Percentiles rank a stretch among this genome's conserved stretches.
Evolutionary conservation across 768 basidiomycete genomes (phyloP).

Genomic region (Neoboletus brunneissimus): DNA sequence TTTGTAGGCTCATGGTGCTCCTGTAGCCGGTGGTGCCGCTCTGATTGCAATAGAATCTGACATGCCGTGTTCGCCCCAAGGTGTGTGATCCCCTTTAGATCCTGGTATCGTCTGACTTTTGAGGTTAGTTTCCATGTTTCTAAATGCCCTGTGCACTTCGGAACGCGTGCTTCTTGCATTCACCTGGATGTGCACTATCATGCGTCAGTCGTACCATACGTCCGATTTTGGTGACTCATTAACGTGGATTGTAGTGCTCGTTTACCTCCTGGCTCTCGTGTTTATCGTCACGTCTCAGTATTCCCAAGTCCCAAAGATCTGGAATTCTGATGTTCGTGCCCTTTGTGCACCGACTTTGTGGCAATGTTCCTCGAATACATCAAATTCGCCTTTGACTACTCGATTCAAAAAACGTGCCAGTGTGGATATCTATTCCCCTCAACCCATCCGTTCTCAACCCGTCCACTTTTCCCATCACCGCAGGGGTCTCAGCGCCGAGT

Average conservation of each 20-base stretch:
- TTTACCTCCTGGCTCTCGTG: conserved; percentile 53
- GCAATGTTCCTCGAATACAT: conserved; percentile 33
- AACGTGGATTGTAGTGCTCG: conserved; percentile 42
- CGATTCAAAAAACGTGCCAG: conserved; percentile 34
- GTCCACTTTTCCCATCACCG: conserved; percentile 31
- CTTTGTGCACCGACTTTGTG: conserved; percentile 36
- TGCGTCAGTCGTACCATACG: conserved; percentile 34
- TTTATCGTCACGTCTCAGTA: conserved; percentile 42
- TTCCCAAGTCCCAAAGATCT: conserved; percentile 47
- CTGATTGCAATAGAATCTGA: conserved; percentile 40
- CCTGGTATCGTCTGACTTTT: conserved; percentile 1
- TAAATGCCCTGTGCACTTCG: conserved; percentile 43
- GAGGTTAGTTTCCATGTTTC: neutral
- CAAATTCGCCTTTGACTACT: conserved; percentile 36
- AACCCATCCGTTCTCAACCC: conserved; percentile 39
- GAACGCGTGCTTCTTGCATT: conserved; percentile 56
- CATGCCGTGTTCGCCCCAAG: conserved; percentile 33
- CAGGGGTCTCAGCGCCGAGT: conserved; percentile 41
- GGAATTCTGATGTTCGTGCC: conserved; percentile 47
- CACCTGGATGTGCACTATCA: conserved; percentile 49
- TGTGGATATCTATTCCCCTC: conserved; percentile 43
- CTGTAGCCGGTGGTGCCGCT: conserved; percentile 53
- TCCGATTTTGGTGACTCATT: neutral
- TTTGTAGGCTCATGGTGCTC: conserved; percentile 5
- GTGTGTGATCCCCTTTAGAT: conserved; percentile 21